Evolutionary conservation across 306 rosid species (phyloP).

Genomic region (Cercis canadensis): DNA sequence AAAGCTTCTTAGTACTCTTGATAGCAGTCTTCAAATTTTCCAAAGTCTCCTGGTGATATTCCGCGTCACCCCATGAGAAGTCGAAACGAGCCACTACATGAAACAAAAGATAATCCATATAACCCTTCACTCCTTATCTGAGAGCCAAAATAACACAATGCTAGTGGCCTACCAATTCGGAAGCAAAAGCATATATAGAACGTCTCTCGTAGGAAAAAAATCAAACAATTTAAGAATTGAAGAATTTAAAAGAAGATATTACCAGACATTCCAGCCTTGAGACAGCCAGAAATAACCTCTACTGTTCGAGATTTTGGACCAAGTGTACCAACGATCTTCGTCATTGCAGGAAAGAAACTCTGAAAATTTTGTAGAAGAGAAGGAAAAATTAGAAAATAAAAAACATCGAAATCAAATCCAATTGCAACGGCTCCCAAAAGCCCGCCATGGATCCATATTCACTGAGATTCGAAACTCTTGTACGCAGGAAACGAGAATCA

Average conservation of each 20-base stretch:
- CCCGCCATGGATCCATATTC: slow-evolving; percentile 32
- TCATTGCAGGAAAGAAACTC: slow-evolving; percentile 90
- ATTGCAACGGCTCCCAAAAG: background rate
- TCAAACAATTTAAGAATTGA: background rate
- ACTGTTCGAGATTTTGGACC: slow-evolving; percentile 91
- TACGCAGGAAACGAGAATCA: background rate
- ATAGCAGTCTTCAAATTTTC: slow-evolving; percentile 88
- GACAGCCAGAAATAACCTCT: slow-evolving; percentile 78
- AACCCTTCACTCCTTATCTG: background rate
- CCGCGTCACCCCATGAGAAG: slow-evolving; percentile 82
- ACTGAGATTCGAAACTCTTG: background rate
- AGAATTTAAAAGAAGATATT: background rate
- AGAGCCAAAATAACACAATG: background rate
- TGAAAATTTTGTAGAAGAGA: slow-evolving; percentile 33
- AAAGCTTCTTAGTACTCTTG: slow-evolving; percentile 85
- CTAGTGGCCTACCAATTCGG: background rate
- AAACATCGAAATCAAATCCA: background rate
- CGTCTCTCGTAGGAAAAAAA: background rate
- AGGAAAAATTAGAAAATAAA: slow-evolving; percentile 4
- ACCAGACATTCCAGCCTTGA: slow-evolving; percentile 99
- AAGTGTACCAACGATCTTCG: slow-evolving; percentile 95
- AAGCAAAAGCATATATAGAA: background rate
- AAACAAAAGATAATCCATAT: slow-evolving; percentile 32
- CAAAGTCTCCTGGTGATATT: slow-evolving; percentile 89
- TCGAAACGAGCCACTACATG: slow-evolving; percentile 93